Evolutionary conservation across 2,329 filamentous ascomycete genomes (phyloP).

Genomic region (Beauveria bassiana): DNA sequence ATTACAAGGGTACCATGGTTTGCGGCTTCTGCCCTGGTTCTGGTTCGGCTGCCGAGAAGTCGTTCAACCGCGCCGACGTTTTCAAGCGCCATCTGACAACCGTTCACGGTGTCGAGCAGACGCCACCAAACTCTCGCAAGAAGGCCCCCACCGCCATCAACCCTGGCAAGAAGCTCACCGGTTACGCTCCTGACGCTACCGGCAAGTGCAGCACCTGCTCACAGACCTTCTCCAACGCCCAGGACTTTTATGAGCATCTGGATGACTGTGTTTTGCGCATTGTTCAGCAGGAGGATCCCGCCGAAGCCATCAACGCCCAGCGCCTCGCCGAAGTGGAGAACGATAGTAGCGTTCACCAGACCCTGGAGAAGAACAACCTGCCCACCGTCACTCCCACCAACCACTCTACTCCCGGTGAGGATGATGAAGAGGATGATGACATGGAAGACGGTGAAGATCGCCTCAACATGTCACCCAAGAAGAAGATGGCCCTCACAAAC

Average conservation of each 20-base stretch:
- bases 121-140: slow-evolving; percentile 83
- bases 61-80: slow-evolving; percentile 89
- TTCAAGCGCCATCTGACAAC: slow-evolving; percentile 92
- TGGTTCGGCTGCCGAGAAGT: slow-evolving; percentile 84
- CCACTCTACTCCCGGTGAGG: slow-evolving; percentile 29
- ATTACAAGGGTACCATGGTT: slow-evolving; percentile 97
- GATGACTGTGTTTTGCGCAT: slow-evolving; percentile 68
- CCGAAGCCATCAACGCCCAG: slow-evolving; percentile 60
- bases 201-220: slow-evolving; percentile 96
- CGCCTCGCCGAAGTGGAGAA: slow-evolving; percentile 59
- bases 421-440: slow-evolving; percentile 46
- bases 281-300: slow-evolving; percentile 63
- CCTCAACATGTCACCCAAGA: slow-evolving; percentile 40
- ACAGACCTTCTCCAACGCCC: slow-evolving; percentile 80
- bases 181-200: slow-evolving; percentile 69
- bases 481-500: slow-evolving; percentile 47
- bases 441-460: slow-evolving; percentile 47
- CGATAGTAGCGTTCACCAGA: slow-evolving; percentile 53
- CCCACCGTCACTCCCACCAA: slow-evolving; percentile 35
- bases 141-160: slow-evolving; percentile 39
- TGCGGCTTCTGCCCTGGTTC: slow-evolving; percentile 90
- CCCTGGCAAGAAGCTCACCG: slow-evolving; percentile 56
- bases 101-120: slow-evolving; percentile 88
- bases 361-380: slow-evolving; percentile 56
- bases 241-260: slow-evolving; percentile 98